Percentiles rank a stretch among this genome's conserved stretches.
phyloP scores from a whole-genome alignment of 148 eudicot genomes.

The Rhododendron ovatum region DNA sequence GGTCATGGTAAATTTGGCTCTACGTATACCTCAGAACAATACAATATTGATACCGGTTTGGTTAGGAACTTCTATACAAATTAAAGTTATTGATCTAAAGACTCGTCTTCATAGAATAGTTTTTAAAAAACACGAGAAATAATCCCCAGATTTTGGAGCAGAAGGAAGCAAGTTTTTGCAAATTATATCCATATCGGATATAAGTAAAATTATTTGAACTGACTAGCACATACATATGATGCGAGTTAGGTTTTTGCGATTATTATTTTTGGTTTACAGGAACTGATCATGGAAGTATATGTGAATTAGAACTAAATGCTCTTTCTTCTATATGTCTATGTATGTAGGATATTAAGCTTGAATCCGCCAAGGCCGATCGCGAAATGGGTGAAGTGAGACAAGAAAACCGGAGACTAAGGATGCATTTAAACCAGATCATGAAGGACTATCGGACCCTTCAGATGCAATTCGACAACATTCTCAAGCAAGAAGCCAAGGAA shows the following conservation, averaged over 20 bases:
- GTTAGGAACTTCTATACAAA: too few species aligned
- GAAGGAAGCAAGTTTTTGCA: too few species aligned
- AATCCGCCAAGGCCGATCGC: conserved; percentile 46
- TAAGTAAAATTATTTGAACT: too few species aligned
- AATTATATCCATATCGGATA: too few species aligned
- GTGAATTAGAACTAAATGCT: neutral
- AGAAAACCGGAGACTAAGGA: conserved; percentile 71
- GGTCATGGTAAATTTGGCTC: too few species aligned
- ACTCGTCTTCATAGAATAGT: too few species aligned
- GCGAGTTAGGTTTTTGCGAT: neutral
- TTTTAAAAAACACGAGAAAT: too few species aligned
- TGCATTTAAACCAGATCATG: conserved; percentile 42
- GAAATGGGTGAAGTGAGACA: conserved; percentile 63
- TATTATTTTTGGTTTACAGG: neutral
- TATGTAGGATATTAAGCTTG: conserved; percentile 53
- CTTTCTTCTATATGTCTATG: neutral
- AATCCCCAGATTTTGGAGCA: too few species aligned
- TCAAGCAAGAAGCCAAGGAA: conserved; percentile 27
- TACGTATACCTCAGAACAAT: too few species aligned
- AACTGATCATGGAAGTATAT: neutral
- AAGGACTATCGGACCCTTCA: conserved; percentile 65
- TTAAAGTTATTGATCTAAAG: too few species aligned
- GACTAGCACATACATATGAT: too few species aligned
- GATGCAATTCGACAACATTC: conserved; percentile 39
- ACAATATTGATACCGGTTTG: too few species aligned